Base-by-base conservation (phyloP, 345 rosid species). In the Dipteronia dyeriana region DNA sequence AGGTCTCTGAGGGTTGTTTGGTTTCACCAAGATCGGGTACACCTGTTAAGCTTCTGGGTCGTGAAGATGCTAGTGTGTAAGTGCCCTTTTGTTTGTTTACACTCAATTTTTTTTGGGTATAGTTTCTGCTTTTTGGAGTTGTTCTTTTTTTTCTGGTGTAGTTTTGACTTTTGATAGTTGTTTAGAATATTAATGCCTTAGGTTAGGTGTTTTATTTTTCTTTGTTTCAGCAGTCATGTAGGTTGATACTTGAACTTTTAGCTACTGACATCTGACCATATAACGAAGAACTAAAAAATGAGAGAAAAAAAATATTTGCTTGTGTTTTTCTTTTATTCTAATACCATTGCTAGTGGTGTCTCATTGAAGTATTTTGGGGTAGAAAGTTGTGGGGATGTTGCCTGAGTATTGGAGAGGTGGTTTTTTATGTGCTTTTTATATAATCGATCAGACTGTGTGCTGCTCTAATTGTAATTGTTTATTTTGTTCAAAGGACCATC, bases 31-130 rank as follows among this genome's bases (percentile, higher is more conserved):
- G 88, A 94, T 81, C 86, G 34, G 99, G 99, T 81, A 90, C 98
- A 66, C 98, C 99, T 0, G 97, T 97, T 65, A 94, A 92, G 90
- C 98, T 97, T 78, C 92, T 97, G 16, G 96, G 99, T 45, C 97
- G 99, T 68, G 93, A 89, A 71, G 99, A 92, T 86, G 98, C 97
- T 73, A 90, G 88, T 79, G 90, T 94, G 99, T 97, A 85, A 92
- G 99, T 88, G 82, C 67, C 74, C 79, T 51, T 49, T 82, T 3
- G 39, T 34, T 2, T 34, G 29, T 8, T 7, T 70, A 12, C 77
- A 20, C 47, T 25, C 51, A 64, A 41, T 66, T 39, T 61, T 51
- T 29, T 56, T 0, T 41, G 8, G 34, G 72, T 56, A 23, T 39
- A 7, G 34, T 41, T 41, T 5, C 38, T 34, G 38, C 6, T 34